Conservation (phyloP, 2,329 filamentous ascomycete species). For the Xylariaceae sp. region DNA sequence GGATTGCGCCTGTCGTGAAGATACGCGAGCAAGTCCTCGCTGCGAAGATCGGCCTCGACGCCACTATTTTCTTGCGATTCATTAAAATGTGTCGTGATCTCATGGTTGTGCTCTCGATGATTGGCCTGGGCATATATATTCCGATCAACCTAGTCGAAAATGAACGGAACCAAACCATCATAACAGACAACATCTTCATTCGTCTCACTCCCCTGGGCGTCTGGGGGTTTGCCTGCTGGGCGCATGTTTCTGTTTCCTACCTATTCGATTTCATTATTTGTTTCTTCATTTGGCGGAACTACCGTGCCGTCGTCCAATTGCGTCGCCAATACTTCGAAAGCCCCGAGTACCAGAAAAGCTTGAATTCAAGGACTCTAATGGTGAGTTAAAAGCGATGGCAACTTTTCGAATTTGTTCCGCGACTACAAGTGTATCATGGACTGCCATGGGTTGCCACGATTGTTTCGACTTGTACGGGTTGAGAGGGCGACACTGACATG, state of each 20-base stretch:
- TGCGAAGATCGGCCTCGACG: slow-evolving; percentile 78
- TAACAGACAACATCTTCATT: slow-evolving; percentile 41
- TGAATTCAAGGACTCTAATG: slow-evolving; percentile 68
- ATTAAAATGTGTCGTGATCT: slow-evolving; percentile 86
- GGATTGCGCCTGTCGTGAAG: slow-evolving; percentile 71
- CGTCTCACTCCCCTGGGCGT: slow-evolving; percentile 54
- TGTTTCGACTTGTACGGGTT: not conserved
- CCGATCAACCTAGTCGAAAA: slow-evolving; percentile 65
- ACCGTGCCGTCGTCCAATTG: slow-evolving; percentile 62
- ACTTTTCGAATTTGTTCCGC: not conserved
- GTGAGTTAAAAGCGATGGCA: slow-evolving; percentile 33
- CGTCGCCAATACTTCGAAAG: slow-evolving; percentile 75
- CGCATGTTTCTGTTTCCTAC: slow-evolving; percentile 49
- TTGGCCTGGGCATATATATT: slow-evolving; percentile 72
- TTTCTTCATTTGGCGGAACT: slow-evolving; percentile 74
- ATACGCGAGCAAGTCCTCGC: slow-evolving; percentile 74
- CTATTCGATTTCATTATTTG: slow-evolving; percentile 67
- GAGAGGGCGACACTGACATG: not conserved
- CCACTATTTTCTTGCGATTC: slow-evolving; percentile 80
- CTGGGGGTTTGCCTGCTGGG: slow-evolving; percentile 50
- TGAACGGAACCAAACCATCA: slow-evolving; percentile 25
- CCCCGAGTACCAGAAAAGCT: slow-evolving; percentile 76
- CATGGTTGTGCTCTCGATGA: slow-evolving; percentile 64
- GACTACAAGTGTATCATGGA: too few relatives aligned
- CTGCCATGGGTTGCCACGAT: not conserved